phyloP scores from a whole-genome alignment of 2,329 filamentous ascomycete genomes.

The Neofusicoccum sp. region DNA sequence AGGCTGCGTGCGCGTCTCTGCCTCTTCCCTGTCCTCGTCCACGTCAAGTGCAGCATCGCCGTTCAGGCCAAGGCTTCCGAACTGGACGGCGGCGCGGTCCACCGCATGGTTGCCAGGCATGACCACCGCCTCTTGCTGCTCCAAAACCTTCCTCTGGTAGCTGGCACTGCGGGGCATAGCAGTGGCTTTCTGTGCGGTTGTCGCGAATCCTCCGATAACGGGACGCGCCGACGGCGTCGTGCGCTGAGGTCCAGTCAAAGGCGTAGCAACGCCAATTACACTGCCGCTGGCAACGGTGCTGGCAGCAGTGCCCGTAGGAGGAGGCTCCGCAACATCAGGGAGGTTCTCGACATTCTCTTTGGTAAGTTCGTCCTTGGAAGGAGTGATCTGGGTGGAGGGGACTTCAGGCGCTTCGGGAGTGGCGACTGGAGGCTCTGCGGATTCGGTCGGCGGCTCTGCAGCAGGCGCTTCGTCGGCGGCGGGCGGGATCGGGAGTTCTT shows the following conservation, averaged over 20 bases:
- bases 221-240: constrained; percentile 47
- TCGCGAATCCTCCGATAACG: constrained; percentile 69
- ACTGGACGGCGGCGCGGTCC: constrained; percentile 89
- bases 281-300: constrained; percentile 80
- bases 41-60: constrained; percentile 67
- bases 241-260: constrained; percentile 61
- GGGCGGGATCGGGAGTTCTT: constrained; percentile 41
- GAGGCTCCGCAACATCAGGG: constrained; percentile 74
- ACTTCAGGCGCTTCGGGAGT: constrained; percentile 44
- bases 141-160: constrained; percentile 81
- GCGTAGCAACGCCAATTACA: constrained; percentile 52
- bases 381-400: constrained; percentile 48
- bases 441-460: constrained; percentile 19
- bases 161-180: constrained; percentile 67
- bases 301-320: constrained; percentile 76
- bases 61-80: constrained; percentile 90
- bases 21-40: constrained; percentile 90
- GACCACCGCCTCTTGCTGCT: constrained; percentile 95
- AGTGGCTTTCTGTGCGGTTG: constrained; percentile 79
- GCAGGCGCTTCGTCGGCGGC: constrained; percentile 37
- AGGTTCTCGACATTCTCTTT: constrained; percentile 91
- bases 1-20: constrained; percentile 89
- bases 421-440: constrained; percentile 28
- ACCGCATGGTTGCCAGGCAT: constrained; percentile 97
- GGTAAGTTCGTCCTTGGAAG: constrained; percentile 80